These are phyloP conservation scores for Calonectria honghensis DNA, from an alignment of 2,329 filamentous ascomycete species.

Conservation along the genomic window DNA sequence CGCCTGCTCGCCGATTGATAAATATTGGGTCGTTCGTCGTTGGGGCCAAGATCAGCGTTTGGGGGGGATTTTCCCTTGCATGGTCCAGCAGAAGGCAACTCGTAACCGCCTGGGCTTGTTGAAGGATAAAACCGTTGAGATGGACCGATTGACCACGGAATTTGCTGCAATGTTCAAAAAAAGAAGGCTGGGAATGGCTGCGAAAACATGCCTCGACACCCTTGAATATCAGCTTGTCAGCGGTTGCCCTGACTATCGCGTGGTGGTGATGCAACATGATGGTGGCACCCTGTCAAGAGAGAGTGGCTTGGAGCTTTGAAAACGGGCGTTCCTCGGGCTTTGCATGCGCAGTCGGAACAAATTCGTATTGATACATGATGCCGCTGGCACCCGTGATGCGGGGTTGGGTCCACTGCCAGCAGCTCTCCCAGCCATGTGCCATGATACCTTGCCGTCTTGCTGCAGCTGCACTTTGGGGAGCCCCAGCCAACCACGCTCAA, in stretches of 20 bases:
- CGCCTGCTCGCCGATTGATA: background rate
- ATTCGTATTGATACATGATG: conserved; percentile 26
- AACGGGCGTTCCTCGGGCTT: conserved; percentile 10
- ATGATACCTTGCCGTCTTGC: conserved; percentile 11
- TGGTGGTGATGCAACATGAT: conserved; percentile 1
- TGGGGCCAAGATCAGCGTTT: background rate
- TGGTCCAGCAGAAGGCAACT: background rate
- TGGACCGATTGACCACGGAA: background rate
- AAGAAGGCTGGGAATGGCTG: background rate
- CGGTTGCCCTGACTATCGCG: background rate
- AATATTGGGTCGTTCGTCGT: background rate
- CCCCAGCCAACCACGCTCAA: conserved; percentile 8
- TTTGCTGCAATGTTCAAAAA: background rate
- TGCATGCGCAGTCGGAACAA: conserved; percentile 23
- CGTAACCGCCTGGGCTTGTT: background rate
- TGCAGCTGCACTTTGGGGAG: conserved; percentile 1
- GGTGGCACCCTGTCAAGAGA: background rate
- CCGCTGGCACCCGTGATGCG: conserved; percentile 2
- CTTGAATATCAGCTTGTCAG: background rate
- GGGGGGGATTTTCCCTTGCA: background rate
- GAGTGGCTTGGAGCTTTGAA: background rate
- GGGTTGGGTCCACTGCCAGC: conserved; percentile 8
- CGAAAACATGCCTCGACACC: background rate
- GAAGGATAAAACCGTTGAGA: conserved; percentile 14
- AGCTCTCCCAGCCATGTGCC: background rate